phyloP scores from a whole-genome alignment of 179 eudicot genomes.

The Patellifolia procumbens region DNA sequence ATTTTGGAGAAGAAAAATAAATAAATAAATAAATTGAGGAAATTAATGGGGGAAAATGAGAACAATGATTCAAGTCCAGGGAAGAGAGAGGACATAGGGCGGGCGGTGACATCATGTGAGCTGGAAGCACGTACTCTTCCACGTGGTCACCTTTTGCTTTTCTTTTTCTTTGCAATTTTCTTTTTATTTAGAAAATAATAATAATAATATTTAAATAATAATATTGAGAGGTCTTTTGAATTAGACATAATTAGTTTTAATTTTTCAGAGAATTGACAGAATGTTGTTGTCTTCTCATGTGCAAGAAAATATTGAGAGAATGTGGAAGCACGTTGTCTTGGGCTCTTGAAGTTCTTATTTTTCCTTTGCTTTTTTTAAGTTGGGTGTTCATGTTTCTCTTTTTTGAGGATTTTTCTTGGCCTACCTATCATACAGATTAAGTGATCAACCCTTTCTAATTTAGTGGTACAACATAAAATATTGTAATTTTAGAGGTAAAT shows the following conservation, averaged over 20 bases:
- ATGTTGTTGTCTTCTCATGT: constrained; percentile 25
- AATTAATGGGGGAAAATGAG: constrained; percentile 12
- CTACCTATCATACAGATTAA: not conserved
- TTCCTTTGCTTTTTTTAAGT: constrained; percentile 5
- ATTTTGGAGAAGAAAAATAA: not conserved
- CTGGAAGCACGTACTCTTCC: constrained; percentile 37
- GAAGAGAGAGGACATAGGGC: constrained; percentile 22
- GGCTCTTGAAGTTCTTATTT: constrained; percentile 4
- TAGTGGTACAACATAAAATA: not conserved
- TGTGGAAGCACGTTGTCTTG: constrained; percentile 38
- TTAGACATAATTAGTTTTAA: not conserved
- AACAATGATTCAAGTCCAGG: constrained; percentile 30
- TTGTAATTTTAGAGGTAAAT: not conserved
- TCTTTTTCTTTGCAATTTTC: not conserved
- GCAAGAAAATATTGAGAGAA: constrained; percentile 11
- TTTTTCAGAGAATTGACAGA: constrained; percentile 21
- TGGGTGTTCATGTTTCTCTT: constrained; percentile 3
- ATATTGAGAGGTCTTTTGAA: not conserved
- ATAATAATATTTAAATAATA: not conserved
- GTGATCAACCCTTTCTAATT: not conserved
- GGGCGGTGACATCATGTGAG: constrained; percentile 34
- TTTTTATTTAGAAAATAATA: too few species aligned
- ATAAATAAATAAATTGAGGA: not conserved
- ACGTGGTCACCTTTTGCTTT: constrained; percentile 28
- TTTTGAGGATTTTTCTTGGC: not conserved